phyloP scores from a whole-genome alignment of 306 rosid species.

The Castanea mollissima region DNA sequence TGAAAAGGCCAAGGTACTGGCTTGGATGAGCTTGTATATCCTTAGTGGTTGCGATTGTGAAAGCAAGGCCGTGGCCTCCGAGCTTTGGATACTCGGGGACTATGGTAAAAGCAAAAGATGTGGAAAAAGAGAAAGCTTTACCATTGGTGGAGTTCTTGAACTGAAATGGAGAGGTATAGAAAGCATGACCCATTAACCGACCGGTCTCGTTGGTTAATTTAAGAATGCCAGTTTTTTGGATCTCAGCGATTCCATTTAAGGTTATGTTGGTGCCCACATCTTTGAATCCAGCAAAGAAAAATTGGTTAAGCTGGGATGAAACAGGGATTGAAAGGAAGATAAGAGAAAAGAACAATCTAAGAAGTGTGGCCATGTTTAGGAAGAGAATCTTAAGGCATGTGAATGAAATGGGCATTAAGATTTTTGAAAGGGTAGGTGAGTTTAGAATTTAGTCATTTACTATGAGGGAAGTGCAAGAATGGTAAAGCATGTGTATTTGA shows the following conservation, averaged over 20 bases:
- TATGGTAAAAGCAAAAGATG: constrained; percentile 56
- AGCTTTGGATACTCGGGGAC: constrained; percentile 80
- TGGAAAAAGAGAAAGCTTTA: constrained; percentile 66
- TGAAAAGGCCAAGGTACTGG: constrained; percentile 76
- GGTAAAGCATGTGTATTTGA: too few species aligned
- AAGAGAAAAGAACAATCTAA: constrained; percentile 18
- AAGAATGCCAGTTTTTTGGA: constrained; percentile 45
- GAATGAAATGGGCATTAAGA: background rate
- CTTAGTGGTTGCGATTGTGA: constrained; percentile 50
- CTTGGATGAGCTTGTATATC: constrained; percentile 59
- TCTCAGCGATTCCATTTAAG: constrained; percentile 45
- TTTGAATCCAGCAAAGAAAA: constrained; percentile 56
- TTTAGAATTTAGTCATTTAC: background rate
- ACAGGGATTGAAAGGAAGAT: constrained; percentile 30
- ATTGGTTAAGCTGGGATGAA: constrained; percentile 33
- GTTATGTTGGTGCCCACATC: constrained; percentile 39
- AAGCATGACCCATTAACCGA: constrained; percentile 52
- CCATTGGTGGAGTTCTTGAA: constrained; percentile 56
- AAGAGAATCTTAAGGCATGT: background rate
- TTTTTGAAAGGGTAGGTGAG: constrained; percentile 3
- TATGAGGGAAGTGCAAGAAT: background rate
- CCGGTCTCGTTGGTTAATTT: constrained; percentile 57
- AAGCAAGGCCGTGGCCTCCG: constrained; percentile 90
- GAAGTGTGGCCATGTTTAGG: constrained; percentile 33
- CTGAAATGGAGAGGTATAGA: constrained; percentile 45